Conservation (phyloP, 106 monocot genomes). For the Dendrobium catenatum region DNA sequence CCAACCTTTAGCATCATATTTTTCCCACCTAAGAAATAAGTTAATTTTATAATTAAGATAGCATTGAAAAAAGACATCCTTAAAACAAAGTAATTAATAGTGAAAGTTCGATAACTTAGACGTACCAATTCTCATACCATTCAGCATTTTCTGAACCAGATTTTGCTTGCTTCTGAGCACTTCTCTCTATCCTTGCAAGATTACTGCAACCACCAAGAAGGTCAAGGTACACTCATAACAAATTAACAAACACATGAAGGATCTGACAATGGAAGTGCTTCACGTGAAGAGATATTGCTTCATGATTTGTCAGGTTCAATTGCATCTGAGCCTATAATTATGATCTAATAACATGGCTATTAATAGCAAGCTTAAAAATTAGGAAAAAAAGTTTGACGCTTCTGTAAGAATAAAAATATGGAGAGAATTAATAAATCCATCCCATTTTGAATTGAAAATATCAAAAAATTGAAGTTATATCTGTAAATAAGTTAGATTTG, state of each 20-base stretch:
- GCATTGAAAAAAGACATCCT: not conserved
- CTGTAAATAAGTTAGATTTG: not conserved
- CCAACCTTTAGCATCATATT: slow-evolving; percentile 97
- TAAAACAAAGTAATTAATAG: slow-evolving; percentile 1
- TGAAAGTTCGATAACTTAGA: not conserved
- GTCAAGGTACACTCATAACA: not conserved
- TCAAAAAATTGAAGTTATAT: not conserved
- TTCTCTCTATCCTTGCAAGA: slow-evolving; percentile 98
- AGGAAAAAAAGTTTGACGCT: not conserved
- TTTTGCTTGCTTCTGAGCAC: slow-evolving; percentile 96
- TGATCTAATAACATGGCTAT: not conserved
- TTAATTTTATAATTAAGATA: not conserved
- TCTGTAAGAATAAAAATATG: not conserved
- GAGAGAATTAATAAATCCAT: not conserved
- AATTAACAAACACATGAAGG: not conserved
- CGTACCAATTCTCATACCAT: slow-evolving; percentile 99
- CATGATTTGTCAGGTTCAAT: not conserved
- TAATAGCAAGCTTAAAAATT: not conserved
- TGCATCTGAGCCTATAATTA: slow-evolving; percentile 1
- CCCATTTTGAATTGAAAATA: not conserved
- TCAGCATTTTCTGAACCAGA: slow-evolving; percentile 82
- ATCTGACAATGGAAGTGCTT: not conserved
- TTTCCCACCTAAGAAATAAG: slow-evolving; percentile 74
- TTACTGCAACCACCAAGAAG: slow-evolving; percentile 44
- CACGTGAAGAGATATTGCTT: not conserved